Evolutionary conservation across 495 filamentous ascomycete genomes (phyloP), one percentile per base, ranked within the genome.

Genomic region (Podospora appendiculata): DNA sequence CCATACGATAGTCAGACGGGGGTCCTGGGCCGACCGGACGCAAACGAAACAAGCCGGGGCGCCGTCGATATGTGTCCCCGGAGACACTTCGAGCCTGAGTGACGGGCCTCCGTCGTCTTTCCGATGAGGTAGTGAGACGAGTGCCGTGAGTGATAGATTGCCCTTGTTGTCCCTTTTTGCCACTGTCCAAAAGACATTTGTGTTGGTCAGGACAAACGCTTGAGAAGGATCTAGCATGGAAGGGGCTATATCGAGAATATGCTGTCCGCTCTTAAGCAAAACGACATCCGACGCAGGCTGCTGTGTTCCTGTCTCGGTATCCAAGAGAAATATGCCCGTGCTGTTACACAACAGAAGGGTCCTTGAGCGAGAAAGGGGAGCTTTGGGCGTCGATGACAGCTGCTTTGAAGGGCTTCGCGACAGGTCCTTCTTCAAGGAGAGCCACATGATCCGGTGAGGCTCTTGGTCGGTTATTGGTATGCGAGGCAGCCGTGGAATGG

Each of bases 121-220:
- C 50, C 71, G 77, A 62, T 82, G 80, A 3, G 62, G 62, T 52
- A 71, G 75, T 6, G 71, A 73, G 0, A 70, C 36, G 17, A 74
- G 48, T 4, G 64, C 52, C 7, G 55, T 52, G 10, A 64, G 60
- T 38, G 48, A 55, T 12, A 60, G 14, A 7, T 58, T 48, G 34
- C 54, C 47, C 38, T 35, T 18, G n/a, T 36, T 40, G 39, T 41
- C 36, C 40, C 59, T 47, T 16, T 19, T 55, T 1, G 33, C 56
- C 6, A 45, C 47, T 9, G 71, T 47, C 70, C 68, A 72, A 4
- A 66, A 58, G 2, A 73, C 51, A 33, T 47, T 61, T 18, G 58
- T 62, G 47, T 72, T 79, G 8, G 81, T 86, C 41, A 82, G 64
- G 32, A 86, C 61, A 56, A 79, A 85, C 11, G 81, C 62, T 19